Evolutionary conservation across 2,329 filamentous ascomycete genomes (phyloP).

Genomic region (Torrubiellomyces zombiae): DNA sequence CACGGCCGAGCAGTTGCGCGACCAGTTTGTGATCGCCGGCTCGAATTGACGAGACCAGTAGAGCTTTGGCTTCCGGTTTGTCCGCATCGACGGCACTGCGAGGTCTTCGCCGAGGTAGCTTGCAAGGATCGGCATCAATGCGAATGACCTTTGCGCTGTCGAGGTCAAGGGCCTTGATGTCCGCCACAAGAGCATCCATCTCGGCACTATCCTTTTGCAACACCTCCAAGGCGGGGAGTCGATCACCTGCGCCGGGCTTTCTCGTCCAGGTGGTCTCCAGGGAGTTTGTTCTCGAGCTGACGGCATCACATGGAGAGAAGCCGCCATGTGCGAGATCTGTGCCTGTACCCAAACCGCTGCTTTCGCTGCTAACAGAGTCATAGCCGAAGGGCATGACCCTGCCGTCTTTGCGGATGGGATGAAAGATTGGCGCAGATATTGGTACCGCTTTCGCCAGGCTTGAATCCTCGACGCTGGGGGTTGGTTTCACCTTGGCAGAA

Average conservation of each 20-base stretch:
- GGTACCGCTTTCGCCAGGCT: background rate
- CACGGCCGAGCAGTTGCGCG: slow-evolving; percentile 40
- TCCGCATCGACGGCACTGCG: slow-evolving; percentile 26
- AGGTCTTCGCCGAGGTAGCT: slow-evolving; percentile 35
- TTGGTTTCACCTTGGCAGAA: slow-evolving; percentile 1
- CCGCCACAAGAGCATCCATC: slow-evolving; percentile 13
- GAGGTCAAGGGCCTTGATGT: slow-evolving; percentile 21
- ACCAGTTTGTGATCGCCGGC: slow-evolving; percentile 37
- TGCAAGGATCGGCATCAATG: slow-evolving; percentile 30
- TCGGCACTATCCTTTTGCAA: slow-evolving; percentile 3
- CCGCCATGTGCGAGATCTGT: slow-evolving; percentile 4
- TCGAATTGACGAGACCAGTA: slow-evolving; percentile 37
- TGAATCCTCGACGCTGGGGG: slow-evolving; percentile 4
- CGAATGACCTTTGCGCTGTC: slow-evolving; percentile 25
- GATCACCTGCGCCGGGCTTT: slow-evolving; percentile 8
- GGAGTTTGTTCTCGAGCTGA: slow-evolving; percentile 13
- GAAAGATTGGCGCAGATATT: slow-evolving; percentile 1
- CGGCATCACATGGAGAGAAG: slow-evolving; percentile 8
- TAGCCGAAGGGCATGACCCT: slow-evolving; percentile 3
- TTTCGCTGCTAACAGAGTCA: slow-evolving; percentile 6
- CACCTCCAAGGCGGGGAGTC: slow-evolving; percentile 15
- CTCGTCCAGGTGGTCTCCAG: slow-evolving; percentile 11
- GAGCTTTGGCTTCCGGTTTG: slow-evolving; percentile 25
- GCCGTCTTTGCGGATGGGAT: slow-evolving; percentile 3
- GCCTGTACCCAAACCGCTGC: slow-evolving; percentile 2